These are phyloP conservation scores for Myxozyma sirexii DNA, from an alignment of 805 yeast genomes.

Conservation along the genomic window DNA sequence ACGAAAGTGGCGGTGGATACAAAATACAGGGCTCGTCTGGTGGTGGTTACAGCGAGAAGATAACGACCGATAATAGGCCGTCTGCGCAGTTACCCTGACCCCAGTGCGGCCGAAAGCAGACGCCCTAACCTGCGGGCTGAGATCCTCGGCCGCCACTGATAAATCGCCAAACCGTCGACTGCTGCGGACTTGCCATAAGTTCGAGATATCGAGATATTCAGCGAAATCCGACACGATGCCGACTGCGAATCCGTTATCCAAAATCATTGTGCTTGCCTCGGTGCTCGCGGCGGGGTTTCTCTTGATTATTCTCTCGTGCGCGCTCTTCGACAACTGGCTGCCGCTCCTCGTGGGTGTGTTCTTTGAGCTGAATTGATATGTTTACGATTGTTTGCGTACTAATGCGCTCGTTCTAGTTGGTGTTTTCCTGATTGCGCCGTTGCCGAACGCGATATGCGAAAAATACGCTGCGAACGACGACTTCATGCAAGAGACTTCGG, in stretches of 20 bases:
- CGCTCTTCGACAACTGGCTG: constrained; percentile 86
- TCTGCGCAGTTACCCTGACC: background rate
- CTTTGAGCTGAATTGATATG: background rate
- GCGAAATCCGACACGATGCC: constrained; percentile 24
- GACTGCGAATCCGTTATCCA: constrained; percentile 64
- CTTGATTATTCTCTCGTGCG: constrained; percentile 83
- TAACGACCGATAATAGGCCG: constrained; percentile 20
- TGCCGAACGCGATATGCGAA: constrained; percentile 66
- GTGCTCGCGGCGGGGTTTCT: constrained; percentile 89
- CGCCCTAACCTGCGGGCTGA: background rate
- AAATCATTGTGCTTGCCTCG: constrained; percentile 72
- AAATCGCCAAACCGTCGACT: too few species aligned
- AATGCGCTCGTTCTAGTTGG: constrained; percentile 46
- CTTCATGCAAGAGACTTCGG: constrained; percentile 60
- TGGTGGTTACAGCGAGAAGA: constrained; percentile 6
- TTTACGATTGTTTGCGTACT: background rate
- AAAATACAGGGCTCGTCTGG: background rate
- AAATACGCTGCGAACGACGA: constrained; percentile 54
- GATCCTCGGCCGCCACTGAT: too few species aligned
- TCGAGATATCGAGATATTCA: too few species aligned
- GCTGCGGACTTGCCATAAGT: too few species aligned
- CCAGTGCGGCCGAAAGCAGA: constrained; percentile 6
- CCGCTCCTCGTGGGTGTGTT: constrained; percentile 71
- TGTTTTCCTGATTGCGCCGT: constrained; percentile 67
- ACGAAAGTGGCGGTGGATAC: background rate